Conservation (phyloP, 2,329 filamentous ascomycete genomes). For the Erysiphe pulchra region DNA sequence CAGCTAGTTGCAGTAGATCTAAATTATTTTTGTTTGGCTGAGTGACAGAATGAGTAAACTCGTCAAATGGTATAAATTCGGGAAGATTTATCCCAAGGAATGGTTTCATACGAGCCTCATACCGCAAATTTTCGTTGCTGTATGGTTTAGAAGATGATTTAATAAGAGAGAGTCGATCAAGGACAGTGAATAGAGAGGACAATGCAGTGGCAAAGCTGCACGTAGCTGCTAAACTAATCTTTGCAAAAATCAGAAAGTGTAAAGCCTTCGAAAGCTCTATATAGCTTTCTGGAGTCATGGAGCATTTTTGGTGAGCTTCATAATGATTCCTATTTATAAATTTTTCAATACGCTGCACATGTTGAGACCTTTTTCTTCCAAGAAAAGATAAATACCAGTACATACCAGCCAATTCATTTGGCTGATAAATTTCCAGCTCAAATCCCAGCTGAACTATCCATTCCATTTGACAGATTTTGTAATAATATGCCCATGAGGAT, state of each 20-base stretch:
- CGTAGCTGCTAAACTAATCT: conserved; percentile 38
- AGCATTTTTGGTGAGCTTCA: conserved; percentile 2
- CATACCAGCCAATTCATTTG: conserved; percentile 65
- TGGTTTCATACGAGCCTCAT: conserved; percentile 46
- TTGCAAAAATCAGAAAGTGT: conserved; percentile 30
- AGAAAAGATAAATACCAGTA: conserved; percentile 74
- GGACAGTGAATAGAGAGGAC: conserved; percentile 25
- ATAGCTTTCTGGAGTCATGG: conserved; percentile 11
- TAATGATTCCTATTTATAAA: conserved; percentile 22
- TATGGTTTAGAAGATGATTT: conserved; percentile 21
- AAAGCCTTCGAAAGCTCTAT: conserved; percentile 23
- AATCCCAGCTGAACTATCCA: conserved; percentile 80
- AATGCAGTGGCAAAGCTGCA: conserved; percentile 25
- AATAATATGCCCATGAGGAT: conserved; percentile 70
- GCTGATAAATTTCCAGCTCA: conserved; percentile 71
- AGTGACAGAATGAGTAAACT: conserved; percentile 20
- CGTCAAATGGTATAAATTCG: conserved; percentile 26
- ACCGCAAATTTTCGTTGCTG: conserved; percentile 28
- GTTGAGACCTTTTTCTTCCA: conserved; percentile 29
- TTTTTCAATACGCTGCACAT: conserved; percentile 47
- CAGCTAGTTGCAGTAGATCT: conserved; percentile 14
- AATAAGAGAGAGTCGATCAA: conserved; percentile 17
- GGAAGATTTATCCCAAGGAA: conserved; percentile 34
- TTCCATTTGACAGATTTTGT: conserved; percentile 75
- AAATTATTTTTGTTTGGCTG: conserved; percentile 16